A percentile compares a stretch with the other conserved stretches of the same genome.
phyloP scores from a whole-genome alignment of 2,329 filamentous ascomycete species.

The Thielaviopsis populi region DNA sequence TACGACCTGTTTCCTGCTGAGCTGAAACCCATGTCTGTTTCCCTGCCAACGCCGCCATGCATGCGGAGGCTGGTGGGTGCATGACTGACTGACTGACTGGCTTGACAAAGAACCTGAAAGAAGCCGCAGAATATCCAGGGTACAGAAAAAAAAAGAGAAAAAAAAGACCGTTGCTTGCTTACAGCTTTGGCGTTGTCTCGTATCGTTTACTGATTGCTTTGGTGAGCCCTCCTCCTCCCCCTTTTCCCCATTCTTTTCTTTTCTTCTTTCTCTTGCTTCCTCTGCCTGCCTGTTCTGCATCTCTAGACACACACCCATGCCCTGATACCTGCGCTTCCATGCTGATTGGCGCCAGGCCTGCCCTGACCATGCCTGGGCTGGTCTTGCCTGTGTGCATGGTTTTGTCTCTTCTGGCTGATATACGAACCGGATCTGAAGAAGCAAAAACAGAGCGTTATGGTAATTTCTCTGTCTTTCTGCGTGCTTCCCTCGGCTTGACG shows the following conservation, averaged over 20 bases:
- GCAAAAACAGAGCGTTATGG: background rate
- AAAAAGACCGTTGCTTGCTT: background rate
- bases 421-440: background rate
- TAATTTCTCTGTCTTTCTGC: background rate
- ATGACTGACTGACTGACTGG: no score
- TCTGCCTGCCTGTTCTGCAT: no score
- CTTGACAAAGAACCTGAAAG: background rate
- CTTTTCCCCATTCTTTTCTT: background rate
- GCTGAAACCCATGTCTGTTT: constrained; percentile 2
- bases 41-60: background rate
- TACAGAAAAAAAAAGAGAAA: background rate
- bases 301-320: background rate
- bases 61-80: background rate
- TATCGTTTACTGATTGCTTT: constrained; percentile 1
- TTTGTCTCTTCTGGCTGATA: background rate
- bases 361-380: no score
- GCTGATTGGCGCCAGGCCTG: background rate
- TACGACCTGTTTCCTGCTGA: background rate
- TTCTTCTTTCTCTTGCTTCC: background rate
- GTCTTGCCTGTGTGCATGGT: background rate
- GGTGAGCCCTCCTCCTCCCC: background rate
- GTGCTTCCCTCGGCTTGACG: background rate
- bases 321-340: background rate
- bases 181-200: constrained; percentile 1
- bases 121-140: background rate